These are phyloP conservation scores for Fusarium sp. DNA, from an alignment of 2,329 filamentous ascomycete species.

Conservation along the genomic window DNA sequence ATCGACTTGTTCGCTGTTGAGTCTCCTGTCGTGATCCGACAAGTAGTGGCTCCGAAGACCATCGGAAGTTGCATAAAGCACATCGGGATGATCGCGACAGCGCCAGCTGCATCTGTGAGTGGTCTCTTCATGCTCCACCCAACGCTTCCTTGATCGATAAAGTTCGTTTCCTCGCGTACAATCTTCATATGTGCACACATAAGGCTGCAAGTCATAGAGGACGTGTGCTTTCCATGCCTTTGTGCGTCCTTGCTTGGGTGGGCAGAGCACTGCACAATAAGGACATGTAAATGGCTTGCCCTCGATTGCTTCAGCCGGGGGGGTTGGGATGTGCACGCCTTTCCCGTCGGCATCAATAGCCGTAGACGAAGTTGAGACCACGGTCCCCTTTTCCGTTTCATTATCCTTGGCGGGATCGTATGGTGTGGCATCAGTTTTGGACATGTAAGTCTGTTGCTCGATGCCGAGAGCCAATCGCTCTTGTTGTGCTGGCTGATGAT, in stretches of 20 bases:
- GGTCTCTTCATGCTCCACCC: background rate
- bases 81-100: background rate
- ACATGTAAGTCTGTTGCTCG: too few relatives aligned
- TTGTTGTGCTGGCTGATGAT: too few relatives aligned
- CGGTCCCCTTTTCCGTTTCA: background rate
- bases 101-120: background rate
- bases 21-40: background rate
- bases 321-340: background rate
- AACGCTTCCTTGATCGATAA: background rate
- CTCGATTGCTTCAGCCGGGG: background rate
- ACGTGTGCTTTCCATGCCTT: background rate
- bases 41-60: background rate
- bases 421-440: too few relatives aligned
- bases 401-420: background rate
- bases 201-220: background rate
- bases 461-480: too few relatives aligned
- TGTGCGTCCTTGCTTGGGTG: background rate
- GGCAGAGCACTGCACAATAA: background rate
- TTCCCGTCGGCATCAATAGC: too few relatives aligned
- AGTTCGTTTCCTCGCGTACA: background rate
- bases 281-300: background rate
- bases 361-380: background rate
- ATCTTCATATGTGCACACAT: slow-evolving; percentile 2
- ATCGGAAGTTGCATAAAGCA: background rate
- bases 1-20: background rate